Evolutionary conservation across 1,284 basidiomycete species (phyloP).

Genomic region (Mycena sp.): DNA sequence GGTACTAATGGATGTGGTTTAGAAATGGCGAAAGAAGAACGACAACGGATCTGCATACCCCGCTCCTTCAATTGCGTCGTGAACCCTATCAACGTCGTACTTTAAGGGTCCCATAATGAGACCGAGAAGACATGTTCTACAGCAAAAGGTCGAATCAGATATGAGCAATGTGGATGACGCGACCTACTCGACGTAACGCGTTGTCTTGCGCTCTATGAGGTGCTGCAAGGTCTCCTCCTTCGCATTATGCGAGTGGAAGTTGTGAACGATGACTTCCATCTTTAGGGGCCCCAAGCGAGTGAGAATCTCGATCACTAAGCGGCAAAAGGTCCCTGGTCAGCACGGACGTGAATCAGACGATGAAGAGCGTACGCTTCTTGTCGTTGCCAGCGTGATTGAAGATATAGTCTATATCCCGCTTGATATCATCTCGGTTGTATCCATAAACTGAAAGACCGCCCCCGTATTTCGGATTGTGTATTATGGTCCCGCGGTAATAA

Average conservation of each 20-base stretch:
- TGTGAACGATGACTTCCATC: conserved; percentile 47
- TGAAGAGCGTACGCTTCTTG: neutral
- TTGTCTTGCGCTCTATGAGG: conserved; percentile 42
- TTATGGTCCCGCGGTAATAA: conserved; percentile 13
- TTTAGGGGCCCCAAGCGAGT: conserved; percentile 44
- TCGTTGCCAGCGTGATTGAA: neutral
- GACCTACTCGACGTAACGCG: conserved; percentile 45
- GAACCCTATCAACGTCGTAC: conserved; percentile 50
- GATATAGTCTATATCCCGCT: conserved; percentile 5
- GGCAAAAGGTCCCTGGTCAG: neutral
- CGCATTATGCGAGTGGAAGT: conserved; percentile 37
- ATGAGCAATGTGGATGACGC: neutral
- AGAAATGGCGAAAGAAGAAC: neutral
- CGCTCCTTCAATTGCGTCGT: conserved; percentile 41
- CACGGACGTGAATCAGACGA: neutral
- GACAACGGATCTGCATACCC: conserved; percentile 36
- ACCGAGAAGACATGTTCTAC: conserved; percentile 45
- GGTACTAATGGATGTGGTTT: conserved; percentile 38
- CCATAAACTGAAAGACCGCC: conserved; percentile 3
- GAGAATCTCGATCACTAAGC: conserved; percentile 44
- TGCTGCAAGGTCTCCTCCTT: conserved; percentile 43
- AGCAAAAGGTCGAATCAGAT: neutral
- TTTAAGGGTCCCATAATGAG: conserved; percentile 50
- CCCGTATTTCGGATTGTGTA: conserved; percentile 20
- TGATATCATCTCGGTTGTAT: neutral